Evolutionary conservation across 139 green algal species (phyloP).

Genomic region (Closterium sp.): DNA sequence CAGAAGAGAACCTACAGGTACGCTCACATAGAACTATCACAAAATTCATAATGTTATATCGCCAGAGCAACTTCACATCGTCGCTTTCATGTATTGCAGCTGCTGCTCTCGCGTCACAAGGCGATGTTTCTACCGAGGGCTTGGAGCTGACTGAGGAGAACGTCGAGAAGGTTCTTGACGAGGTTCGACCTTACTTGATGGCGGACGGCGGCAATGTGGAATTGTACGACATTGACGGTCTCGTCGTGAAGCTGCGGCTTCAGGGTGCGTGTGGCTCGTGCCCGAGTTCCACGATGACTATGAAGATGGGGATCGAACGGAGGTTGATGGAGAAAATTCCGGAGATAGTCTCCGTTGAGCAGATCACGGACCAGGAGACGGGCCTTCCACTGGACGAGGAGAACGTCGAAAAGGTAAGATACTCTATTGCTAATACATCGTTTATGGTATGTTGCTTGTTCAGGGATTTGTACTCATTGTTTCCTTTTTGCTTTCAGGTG

Average conservation of each 20-base stretch:
- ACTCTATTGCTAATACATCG: background rate
- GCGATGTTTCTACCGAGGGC: constrained; percentile 48
- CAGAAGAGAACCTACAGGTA: background rate
- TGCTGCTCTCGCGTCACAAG: background rate
- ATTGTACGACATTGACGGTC: constrained; percentile 95
- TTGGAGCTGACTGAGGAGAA: constrained; percentile 96
- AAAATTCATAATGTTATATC: background rate
- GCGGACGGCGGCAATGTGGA: constrained; percentile 97
- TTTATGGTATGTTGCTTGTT: background rate
- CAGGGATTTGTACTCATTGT: constrained; percentile 29
- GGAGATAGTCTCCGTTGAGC: constrained; percentile 96
- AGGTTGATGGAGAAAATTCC: constrained; percentile 95
- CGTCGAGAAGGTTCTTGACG: constrained; percentile 95
- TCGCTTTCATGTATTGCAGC: background rate
- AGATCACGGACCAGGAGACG: constrained; percentile 81
- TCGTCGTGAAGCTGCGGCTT: constrained; percentile 84
- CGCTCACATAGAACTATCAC: background rate
- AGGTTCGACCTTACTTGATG: constrained; percentile 98
- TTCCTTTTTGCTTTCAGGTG: constrained; percentile 31
- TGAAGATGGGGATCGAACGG: constrained; percentile 98
- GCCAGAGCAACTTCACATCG: background rate
- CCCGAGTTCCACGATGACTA: constrained; percentile 86
- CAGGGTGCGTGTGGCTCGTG: constrained; percentile 94
- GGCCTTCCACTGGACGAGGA: constrained; percentile 84
- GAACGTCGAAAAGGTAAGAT: constrained; percentile 54